These are phyloP conservation scores for Hypoxylon sp. DNA, from an alignment of 2,329 filamentous ascomycete species.

Conservation along the genomic window DNA sequence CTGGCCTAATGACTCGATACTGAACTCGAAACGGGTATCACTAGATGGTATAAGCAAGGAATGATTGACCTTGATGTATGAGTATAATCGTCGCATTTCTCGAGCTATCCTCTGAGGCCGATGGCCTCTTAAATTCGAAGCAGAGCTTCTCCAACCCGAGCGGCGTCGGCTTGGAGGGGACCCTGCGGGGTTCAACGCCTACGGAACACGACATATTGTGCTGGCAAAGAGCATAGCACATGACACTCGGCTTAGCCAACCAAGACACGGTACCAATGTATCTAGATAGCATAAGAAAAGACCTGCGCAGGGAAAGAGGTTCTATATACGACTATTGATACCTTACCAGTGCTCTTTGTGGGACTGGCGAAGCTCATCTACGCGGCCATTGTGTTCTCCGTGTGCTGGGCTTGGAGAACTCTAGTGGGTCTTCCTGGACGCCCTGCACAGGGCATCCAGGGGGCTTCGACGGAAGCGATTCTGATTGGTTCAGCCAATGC, in stretches of 20 bases:
- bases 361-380: conserved; percentile 5
- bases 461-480: conserved; percentile 4
- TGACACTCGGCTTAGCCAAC: conserved; percentile 19
- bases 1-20: conserved; percentile 12
- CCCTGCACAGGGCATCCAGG: conserved; percentile 22
- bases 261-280: conserved; percentile 11
- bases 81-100: conserved; percentile 16
- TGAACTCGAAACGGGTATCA: conserved; percentile 1
- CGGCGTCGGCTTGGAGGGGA: conserved; percentile 13
- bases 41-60: conserved; percentile 11
- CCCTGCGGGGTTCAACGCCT: background rate
- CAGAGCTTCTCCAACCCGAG: conserved; percentile 17
- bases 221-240: conserved; percentile 8
- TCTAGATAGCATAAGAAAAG: conserved; percentile 15
- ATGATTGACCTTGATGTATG: background rate
- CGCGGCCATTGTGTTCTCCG: conserved; percentile 8
- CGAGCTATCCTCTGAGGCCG: conserved; percentile 18
- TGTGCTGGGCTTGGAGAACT: conserved; percentile 13
- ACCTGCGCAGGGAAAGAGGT: conserved; percentile 21
- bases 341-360: conserved; percentile 18
- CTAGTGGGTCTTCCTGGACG: conserved; percentile 17
- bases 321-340: conserved; percentile 19
- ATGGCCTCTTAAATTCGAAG: conserved; percentile 18
- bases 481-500: conserved; percentile 14
- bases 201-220: conserved; percentile 8